Evolutionary conservation across 192 early-diverging fungal species (phyloP).

Genomic region (Linnemannia zychae): DNA sequence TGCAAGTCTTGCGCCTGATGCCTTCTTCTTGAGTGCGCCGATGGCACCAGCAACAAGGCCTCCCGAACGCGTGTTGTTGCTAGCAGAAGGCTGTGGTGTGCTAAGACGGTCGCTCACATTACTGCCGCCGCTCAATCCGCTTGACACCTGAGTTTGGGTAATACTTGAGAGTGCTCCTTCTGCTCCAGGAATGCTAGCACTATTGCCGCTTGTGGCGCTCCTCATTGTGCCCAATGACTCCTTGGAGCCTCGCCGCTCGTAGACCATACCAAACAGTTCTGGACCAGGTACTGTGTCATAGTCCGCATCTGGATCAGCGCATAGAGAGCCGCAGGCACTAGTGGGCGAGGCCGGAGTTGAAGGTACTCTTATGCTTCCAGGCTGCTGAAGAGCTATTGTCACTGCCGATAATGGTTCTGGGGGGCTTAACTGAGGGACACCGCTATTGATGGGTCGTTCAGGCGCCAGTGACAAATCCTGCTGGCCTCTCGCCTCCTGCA

Average conservation of each 20-base stretch:
- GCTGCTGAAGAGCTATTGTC: background rate
- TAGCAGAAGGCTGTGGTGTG: background rate
- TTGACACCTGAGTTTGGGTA: background rate
- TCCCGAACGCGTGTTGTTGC: background rate
- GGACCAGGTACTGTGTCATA: background rate
- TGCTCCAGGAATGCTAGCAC: background rate
- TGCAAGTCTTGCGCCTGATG: constrained; percentile 16
- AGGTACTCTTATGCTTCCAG: background rate
- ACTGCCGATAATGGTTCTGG: background rate
- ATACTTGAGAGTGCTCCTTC: background rate
- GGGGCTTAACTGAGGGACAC: background rate
- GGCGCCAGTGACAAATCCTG: background rate
- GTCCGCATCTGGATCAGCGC: background rate
- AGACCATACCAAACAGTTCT: background rate
- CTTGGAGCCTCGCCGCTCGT: constrained; percentile 18
- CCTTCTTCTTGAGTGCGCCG: constrained; percentile 33
- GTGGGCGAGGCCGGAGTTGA: background rate
- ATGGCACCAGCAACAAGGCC: constrained; percentile 24
- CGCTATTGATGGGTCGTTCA: background rate
- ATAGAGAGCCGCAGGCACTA: background rate
- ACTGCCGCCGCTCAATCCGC: background rate
- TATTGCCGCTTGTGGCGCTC: background rate
- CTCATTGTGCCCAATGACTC: background rate
- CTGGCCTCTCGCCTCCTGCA: background rate
- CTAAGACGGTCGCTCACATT: background rate